Conservation (phyloP, 225 moss, liverwort and hornwort species). For the Sphagnum tenellum region DNA sequence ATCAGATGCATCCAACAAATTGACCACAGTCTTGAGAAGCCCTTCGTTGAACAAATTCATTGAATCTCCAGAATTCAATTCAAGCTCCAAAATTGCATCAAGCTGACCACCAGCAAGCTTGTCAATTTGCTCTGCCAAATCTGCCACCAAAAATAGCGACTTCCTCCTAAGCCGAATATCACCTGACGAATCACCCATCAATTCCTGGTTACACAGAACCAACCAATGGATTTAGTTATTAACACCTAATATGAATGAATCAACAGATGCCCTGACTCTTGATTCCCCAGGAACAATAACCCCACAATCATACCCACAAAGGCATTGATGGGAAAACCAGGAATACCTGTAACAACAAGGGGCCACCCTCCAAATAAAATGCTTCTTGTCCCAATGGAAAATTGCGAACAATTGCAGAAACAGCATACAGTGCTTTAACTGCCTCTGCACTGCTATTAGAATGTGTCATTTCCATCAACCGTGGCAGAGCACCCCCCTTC, state of each 20-base stretch:
- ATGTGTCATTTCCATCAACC: conserved; percentile 78
- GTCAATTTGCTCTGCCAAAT: conserved; percentile 73
- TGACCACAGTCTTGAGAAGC: conserved; percentile 65
- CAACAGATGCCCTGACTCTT: not conserved
- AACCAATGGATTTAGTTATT: no score
- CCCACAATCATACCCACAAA: not conserved
- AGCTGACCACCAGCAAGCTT: conserved; percentile 40
- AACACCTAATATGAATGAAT: not conserved
- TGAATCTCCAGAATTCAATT: conserved; percentile 12
- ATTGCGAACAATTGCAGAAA: conserved; percentile 86
- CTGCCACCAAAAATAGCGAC: conserved; percentile 65
- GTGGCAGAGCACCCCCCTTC: conserved; percentile 57
- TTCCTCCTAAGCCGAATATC: conserved; percentile 68
- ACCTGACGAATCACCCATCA: conserved; percentile 37
- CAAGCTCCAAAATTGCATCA: conserved; percentile 20
- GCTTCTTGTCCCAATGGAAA: conserved; percentile 69
- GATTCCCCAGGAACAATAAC: not conserved
- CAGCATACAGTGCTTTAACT: conserved; percentile 78
- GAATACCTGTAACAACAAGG: conserved; percentile 59
- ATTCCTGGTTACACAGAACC: conserved; percentile 22
- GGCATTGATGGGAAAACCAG: not conserved
- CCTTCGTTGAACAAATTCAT: conserved; percentile 49
- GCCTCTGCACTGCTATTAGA: conserved; percentile 62
- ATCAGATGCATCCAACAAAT: conserved; percentile 56
- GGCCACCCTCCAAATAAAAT: conserved; percentile 70